phyloP scores from a whole-genome alignment of 2,329 filamentous ascomycete species.

The Emericellopsis cladophorae region DNA sequence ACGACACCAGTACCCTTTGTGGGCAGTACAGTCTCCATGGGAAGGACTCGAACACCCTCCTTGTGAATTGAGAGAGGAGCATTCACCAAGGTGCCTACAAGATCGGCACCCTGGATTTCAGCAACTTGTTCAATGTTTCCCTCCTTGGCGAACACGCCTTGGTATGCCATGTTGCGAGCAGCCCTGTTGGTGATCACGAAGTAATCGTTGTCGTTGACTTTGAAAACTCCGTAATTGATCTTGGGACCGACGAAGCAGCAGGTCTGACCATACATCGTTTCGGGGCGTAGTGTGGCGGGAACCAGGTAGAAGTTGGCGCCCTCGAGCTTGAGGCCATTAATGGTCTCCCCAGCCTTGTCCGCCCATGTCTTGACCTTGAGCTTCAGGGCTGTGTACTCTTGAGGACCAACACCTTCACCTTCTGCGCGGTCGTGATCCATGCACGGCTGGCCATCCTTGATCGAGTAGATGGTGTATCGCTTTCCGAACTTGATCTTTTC shows the following conservation, averaged over 20 bases:
- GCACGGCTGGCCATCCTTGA: slow-evolving; percentile 31
- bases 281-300: slow-evolving; percentile 81
- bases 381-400: slow-evolving; percentile 90
- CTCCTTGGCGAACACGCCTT: slow-evolving; percentile 70
- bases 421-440: slow-evolving; percentile 35
- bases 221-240: slow-evolving; percentile 81
- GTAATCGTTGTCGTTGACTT: slow-evolving; percentile 55
- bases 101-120: slow-evolving; percentile 63
- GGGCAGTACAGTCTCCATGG: slow-evolving; percentile 87
- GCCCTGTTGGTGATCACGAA: slow-evolving; percentile 78
- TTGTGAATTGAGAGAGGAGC: slow-evolving; percentile 82
- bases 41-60: slow-evolving; percentile 74
- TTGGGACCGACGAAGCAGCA: slow-evolving; percentile 91
- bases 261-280: slow-evolving; percentile 98
- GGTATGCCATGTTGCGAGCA: slow-evolving; percentile 94
- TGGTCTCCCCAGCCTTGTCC: slow-evolving; percentile 53
- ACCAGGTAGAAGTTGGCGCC: slow-evolving; percentile 78
- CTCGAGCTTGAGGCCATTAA: slow-evolving; percentile 68
- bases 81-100: slow-evolving; percentile 79
- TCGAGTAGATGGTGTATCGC: slow-evolving; percentile 75
- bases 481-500: slow-evolving; percentile 91
- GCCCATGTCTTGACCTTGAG: slow-evolving; percentile 86
- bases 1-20: slow-evolving; percentile 96
- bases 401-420: slow-evolving; percentile 48
- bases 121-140: slow-evolving; percentile 63